phyloP scores from a whole-genome alignment of 1,284 basidiomycete genomes.

The Austropuccinia psidii region DNA sequence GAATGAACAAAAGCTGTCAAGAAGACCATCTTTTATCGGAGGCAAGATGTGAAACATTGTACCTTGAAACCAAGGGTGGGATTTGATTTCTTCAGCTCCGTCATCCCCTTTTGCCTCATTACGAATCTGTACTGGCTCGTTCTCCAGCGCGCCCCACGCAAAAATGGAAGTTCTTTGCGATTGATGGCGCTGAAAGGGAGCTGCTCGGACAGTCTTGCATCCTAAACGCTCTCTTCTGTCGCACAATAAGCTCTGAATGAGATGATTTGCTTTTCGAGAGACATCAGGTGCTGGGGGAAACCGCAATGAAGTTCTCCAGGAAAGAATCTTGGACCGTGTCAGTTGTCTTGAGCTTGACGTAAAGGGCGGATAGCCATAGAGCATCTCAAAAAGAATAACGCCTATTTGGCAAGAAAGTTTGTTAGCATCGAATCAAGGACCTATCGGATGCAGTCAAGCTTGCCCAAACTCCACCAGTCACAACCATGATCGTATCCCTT shows the following conservation, averaged over 20 bases:
- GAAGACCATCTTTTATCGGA: neutral
- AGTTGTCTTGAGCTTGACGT: constrained; percentile 46
- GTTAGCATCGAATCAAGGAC: no score
- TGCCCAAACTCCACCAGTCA: constrained; percentile 96
- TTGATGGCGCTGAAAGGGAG: neutral
- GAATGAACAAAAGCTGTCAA: neutral
- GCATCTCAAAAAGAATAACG: constrained; percentile 43
- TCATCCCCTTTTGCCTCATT: no score
- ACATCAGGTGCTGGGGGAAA: constrained; percentile 77
- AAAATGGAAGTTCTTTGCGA: constrained; percentile 35
- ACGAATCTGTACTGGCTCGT: no score
- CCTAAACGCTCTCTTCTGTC: constrained; percentile 90
- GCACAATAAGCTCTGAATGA: constrained; percentile 80
- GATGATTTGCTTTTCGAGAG: constrained; percentile 72
- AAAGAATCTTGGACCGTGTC: constrained; percentile 53
- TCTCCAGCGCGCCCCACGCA: neutral
- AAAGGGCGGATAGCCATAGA: constrained; percentile 68
- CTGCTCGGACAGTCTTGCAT: constrained; percentile 41
- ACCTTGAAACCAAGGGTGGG: constrained; percentile 75
- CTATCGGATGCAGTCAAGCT: constrained; percentile 57
- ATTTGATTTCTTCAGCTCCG: constrained; percentile 50
- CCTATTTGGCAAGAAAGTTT: constrained; percentile 39
- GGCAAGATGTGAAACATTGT: neutral
- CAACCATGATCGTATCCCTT: constrained; percentile 83
- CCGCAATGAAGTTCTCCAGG: constrained; percentile 78